Conservation (phyloP, 1,284 basidiomycete species). For the Xerocomus minutiporus region DNA sequence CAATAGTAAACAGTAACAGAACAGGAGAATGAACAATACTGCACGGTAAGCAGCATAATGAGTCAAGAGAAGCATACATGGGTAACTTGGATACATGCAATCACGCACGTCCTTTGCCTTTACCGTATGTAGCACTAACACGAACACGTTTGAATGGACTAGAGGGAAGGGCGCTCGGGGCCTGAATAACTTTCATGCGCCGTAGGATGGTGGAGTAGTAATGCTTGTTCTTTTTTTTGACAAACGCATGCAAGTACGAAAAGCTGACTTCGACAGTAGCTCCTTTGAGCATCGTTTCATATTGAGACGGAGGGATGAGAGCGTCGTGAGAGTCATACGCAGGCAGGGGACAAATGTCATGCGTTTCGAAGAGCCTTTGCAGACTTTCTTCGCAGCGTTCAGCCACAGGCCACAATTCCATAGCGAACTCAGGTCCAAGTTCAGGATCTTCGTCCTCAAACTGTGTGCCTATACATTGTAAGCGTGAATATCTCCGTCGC, state of each 20-base stretch:
- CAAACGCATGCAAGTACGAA: neutral
- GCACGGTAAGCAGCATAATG: neutral
- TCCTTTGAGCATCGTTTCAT: neutral
- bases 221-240: neutral
- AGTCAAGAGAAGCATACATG: too few species aligned
- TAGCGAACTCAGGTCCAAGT: neutral
- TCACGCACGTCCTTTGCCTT: too few species aligned
- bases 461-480: too few species aligned
- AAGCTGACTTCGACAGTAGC: neutral
- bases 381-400: neutral
- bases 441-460: too few species aligned
- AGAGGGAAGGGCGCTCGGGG: neutral
- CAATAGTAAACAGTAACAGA: too few species aligned
- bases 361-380: neutral
- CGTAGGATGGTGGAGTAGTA: neutral
- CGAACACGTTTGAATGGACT: neutral
- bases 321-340: neutral
- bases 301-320: neutral
- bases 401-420: neutral
- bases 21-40: too few species aligned
- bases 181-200: neutral
- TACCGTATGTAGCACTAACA: neutral
- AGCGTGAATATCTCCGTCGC: too few species aligned
- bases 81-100: too few species aligned
- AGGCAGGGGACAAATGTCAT: neutral